Base-by-base conservation (phyloP, 2,329 filamentous ascomycete genomes). In the Hypoxylon sp. region DNA sequence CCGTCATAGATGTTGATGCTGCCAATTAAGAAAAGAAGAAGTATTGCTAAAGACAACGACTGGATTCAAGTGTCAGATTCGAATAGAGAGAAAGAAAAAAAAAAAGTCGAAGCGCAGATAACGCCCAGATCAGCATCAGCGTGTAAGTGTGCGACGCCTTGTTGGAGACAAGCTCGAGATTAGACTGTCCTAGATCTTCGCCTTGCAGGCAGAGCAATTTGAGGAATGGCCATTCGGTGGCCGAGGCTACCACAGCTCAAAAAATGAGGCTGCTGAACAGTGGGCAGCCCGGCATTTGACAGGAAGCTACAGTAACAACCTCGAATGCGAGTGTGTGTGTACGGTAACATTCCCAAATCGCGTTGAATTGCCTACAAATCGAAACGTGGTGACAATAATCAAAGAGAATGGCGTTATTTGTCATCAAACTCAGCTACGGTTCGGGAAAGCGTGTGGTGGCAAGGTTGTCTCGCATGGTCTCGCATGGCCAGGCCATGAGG, bases 401-500 rank as follows among this genome's bases (percentile, higher is more conserved):
- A 14, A 55, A 56, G 46, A 56, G 14, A 35, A 66, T 60, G 60
- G 63, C 44, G 51, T 55, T 50, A 67, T 71, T 71, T 67, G 65
- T 71, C 66, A 62, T 64, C 66, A 50, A 40, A 48, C 17, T 30
- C 62, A 55, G 42, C 53, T 56, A 54, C 53, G n/a, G 33, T 60
- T 60, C 25, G 37, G 62, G 55, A 20, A 61, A 40, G 42, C 58
- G 57, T 64, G 62, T 65, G 66, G 66, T 65, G 63, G 57, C 68
- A 72, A 69, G 63, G 66, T 72, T 64, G 63, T 71, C 63, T 68
- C 61, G 68, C 66, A 68, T 68, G 67, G 59, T 62, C 60, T 53
- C 54, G 63, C 58, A 68, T 64, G 68, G 61, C 57, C 40, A 48
- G 63, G 61, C 63, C 65, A 66, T 64, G 60, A 72, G 71, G 66